These are phyloP conservation scores for Acorus gramineus DNA, from an alignment of 106 monocot genomes.

Conservation along the genomic window DNA sequence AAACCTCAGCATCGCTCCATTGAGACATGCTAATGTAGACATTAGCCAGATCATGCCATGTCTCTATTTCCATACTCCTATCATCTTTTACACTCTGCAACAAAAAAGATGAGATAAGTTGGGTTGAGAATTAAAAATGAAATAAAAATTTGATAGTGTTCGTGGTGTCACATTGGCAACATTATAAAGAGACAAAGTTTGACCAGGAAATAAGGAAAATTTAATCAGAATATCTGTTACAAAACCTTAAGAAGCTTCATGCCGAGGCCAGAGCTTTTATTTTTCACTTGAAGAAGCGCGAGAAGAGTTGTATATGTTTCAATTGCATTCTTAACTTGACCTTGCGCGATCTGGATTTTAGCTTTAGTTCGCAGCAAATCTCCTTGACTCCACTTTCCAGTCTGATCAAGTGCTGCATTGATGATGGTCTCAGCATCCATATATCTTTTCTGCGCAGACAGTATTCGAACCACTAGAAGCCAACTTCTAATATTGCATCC, in stretches of 20 bases:
- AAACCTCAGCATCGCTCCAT: conserved; percentile 73
- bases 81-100: conserved; percentile 31
- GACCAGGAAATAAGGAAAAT: background rate
- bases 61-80: conserved; percentile 52
- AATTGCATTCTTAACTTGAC: conserved; percentile 47
- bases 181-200: conserved; percentile 1
- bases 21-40: conserved; percentile 58
- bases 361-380: conserved; percentile 65
- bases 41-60: conserved; percentile 80
- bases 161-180: background rate
- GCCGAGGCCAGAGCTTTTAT: conserved; percentile 42
- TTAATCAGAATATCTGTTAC: background rate
- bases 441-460: conserved; percentile 66
- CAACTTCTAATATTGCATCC: conserved; percentile 61
- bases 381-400: conserved; percentile 64
- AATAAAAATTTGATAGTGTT: too few relatives aligned
- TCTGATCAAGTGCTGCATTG: conserved; percentile 74
- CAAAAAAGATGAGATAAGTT: background rate
- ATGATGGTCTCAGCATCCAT: conserved; percentile 58
- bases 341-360: conserved; percentile 66
- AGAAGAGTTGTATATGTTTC: conserved; percentile 71
- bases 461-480: conserved; percentile 78
- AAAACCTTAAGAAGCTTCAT: conserved; percentile 42
- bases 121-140: background rate
- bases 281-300: conserved; percentile 51